These are phyloP conservation scores for Pyrenophora seminiperda DNA, from an alignment of 2,329 filamentous ascomycete genomes.

Conservation along the genomic window DNA sequence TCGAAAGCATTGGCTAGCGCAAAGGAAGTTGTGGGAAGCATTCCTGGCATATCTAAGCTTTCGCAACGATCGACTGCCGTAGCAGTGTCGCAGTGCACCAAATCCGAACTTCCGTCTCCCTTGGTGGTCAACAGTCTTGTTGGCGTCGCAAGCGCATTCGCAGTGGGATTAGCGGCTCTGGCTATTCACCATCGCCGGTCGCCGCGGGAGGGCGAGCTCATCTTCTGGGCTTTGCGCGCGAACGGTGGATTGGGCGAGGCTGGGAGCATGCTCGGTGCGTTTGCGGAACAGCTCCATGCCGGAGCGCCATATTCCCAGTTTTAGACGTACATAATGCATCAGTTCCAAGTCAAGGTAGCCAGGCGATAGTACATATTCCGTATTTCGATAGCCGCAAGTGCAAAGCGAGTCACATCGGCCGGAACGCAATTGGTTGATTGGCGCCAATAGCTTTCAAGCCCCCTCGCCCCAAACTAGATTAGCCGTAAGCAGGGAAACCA, in stretches of 20 bases:
- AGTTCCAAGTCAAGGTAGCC: background rate
- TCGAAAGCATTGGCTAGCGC: slow-evolving; percentile 18
- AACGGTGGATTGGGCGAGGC: slow-evolving; percentile 37
- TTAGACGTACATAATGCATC: background rate
- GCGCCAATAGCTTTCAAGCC: slow-evolving; percentile 12
- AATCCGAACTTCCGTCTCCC: slow-evolving; percentile 38
- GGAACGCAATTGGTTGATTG: slow-evolving; percentile 13
- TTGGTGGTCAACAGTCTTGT: slow-evolving; percentile 33
- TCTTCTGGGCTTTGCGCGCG: slow-evolving; percentile 44
- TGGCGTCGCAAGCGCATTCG: slow-evolving; percentile 26
- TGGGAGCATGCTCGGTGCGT: slow-evolving; percentile 38
- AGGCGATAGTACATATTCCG: no score
- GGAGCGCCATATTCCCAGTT: slow-evolving; percentile 19
- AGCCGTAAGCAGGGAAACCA: slow-evolving; percentile 1
- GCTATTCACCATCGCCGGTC: slow-evolving; percentile 42
- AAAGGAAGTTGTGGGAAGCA: slow-evolving; percentile 29
- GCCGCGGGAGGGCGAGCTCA: slow-evolving; percentile 39
- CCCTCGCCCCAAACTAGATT: background rate
- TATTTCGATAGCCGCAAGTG: slow-evolving; percentile 2
- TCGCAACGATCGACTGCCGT: slow-evolving; percentile 14
- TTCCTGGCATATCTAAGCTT: slow-evolving; percentile 32
- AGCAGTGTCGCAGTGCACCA: slow-evolving; percentile 10
- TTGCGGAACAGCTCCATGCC: slow-evolving; percentile 34
- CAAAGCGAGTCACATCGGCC: slow-evolving; percentile 22
- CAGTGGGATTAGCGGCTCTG: slow-evolving; percentile 33